Evolutionary conservation across 805 yeast species (phyloP), one percentile per base, ranked within the genome.

Genomic region (Candida multigemmis): DNA sequence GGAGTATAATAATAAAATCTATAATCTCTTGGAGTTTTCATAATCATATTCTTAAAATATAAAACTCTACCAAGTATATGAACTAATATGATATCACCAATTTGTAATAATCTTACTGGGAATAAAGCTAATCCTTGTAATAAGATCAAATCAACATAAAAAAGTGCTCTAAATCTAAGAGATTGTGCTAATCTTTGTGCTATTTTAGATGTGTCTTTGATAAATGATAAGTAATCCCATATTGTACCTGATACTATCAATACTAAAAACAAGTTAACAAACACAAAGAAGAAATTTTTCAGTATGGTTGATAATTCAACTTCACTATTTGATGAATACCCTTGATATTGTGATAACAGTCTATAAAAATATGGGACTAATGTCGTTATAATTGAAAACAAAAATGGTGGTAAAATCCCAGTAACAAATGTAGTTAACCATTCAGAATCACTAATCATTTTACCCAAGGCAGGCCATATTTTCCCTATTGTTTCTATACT

Each of bases 81-180:
- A 10, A 71, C 41, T 14, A 65, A 39, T 4, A 62, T 54, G 19
- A 73, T 53, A 43, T 73, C 78, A 12, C 77, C 74, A 21, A 68
- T 50, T 42, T 74, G 79, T 9, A 72, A 50, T 22, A 72, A 51
- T 28, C 69, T 62, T 22, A 71, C 68, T 4, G 78, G 78, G 38
- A 72, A 69, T 75, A 74, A 70, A 1, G 74, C 74, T 27, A 74
- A 41, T 0, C 86, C 91, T 48, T 81, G 91, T 31, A 80, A 63
- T 13, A 80, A 57, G 32, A 80, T 79, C 50, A 72, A 59, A 42
- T 72, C 74, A 27, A 66, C 71, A 36, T 72, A 72, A 38, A 72
- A 72, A 24, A 72, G 50, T 3, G 76, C 68, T 19, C 69, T 48
- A 22, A 63, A 56, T 41, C 67, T 68, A 29, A 72, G 56, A 2